phyloP scores from a whole-genome alignment of 2,329 filamentous ascomycete species.

The Xylaria sp. region DNA sequence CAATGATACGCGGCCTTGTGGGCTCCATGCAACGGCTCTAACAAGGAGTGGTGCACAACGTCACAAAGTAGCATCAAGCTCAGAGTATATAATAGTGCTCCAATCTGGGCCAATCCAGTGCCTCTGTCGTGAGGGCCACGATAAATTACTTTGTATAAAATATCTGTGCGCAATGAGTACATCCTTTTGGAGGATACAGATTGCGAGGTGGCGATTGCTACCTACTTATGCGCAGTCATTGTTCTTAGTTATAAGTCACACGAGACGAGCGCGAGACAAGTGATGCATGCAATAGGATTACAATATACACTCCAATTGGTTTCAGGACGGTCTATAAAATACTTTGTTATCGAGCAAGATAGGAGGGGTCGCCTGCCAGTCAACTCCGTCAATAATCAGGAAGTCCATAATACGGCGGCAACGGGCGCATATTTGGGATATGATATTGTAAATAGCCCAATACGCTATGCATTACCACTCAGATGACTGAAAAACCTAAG shows the following conservation, averaged over 20 bases:
- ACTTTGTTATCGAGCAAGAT: background rate
- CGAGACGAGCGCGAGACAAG: background rate
- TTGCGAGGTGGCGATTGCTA: background rate
- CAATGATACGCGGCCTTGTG: background rate
- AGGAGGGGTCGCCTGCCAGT: background rate
- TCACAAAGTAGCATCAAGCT: conserved; percentile 14
- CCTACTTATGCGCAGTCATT: background rate
- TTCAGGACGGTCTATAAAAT: background rate
- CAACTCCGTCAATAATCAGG: background rate
- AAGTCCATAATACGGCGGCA: background rate
- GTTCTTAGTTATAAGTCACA: background rate
- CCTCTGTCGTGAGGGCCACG: background rate
- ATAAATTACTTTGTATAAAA: background rate
- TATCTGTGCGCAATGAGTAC: background rate
- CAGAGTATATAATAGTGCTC: background rate
- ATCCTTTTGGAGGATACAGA: background rate
- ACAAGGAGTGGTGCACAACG: background rate
- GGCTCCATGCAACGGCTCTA: background rate
- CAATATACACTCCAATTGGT: background rate
- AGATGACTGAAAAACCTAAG: no score
- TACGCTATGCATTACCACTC: background rate
- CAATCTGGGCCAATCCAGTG: background rate
- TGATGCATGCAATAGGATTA: background rate
- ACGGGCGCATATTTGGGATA: background rate
- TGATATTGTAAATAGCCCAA: no score